A percentile compares a stretch with the other conserved stretches of the same genome.
Evolutionary conservation across 352 stramenopile genomes (phyloP).

Genomic region (Plasmopara halstedii): DNA sequence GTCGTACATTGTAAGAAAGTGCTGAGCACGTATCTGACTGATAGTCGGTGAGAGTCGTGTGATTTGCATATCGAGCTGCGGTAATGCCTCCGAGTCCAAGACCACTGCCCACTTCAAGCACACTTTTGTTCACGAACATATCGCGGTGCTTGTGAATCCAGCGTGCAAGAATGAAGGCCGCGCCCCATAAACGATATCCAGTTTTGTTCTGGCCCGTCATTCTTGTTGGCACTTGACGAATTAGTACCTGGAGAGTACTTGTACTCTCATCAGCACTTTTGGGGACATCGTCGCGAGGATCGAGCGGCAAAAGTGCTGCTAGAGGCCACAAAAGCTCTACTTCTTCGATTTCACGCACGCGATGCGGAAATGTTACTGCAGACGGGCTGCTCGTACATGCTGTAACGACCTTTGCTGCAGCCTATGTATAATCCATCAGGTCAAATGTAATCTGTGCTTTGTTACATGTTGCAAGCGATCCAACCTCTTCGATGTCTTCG

Average conservation of each 20-base stretch:
- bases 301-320: conserved; percentile 46
- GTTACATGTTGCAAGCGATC: not conserved
- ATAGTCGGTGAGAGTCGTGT: conserved; percentile 75
- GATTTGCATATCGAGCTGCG: conserved; percentile 50
- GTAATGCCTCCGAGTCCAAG: conserved; percentile 76
- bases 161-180: conserved; percentile 67
- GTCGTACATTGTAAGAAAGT: conserved; percentile 68
- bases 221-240: conserved; percentile 68
- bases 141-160: conserved; percentile 79
- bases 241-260: conserved; percentile 46
- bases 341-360: conserved; percentile 49
- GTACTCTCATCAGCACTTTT: conserved; percentile 15
- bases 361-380: conserved; percentile 62
- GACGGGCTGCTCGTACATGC: conserved; percentile 54
- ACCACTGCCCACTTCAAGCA: conserved; percentile 79
- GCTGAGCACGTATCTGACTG: conserved; percentile 73
- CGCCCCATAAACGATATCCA: conserved; percentile 78
- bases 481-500: conserved; percentile 68
- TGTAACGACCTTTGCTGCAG: conserved; percentile 53
- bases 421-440: conserved; percentile 21
- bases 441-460: not conserved
- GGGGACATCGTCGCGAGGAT: conserved; percentile 36
- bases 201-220: conserved; percentile 86
- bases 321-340: conserved; percentile 49
- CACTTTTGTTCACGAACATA: conserved; percentile 55